Percentiles rank a stretch among this genome's conserved stretches.
These are phyloP conservation scores for Hypoxylon fragiforme DNA, from an alignment of 495 filamentous ascomycete species.

Conservation along the genomic window DNA sequence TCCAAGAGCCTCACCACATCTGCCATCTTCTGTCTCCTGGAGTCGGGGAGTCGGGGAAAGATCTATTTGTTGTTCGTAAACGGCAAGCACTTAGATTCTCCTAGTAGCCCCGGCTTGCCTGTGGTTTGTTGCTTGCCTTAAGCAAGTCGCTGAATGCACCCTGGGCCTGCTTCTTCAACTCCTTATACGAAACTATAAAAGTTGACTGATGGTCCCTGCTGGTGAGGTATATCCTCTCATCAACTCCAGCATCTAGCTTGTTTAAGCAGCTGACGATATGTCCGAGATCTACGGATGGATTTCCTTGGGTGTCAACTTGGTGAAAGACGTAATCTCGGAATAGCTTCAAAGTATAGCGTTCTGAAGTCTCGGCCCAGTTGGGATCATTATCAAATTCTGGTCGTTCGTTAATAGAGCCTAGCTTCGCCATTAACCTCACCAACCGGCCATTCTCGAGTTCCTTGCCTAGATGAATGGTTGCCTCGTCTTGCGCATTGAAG, in stretches of 20 bases:
- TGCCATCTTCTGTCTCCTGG: background rate
- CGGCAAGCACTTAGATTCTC: background rate
- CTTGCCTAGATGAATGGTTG: conserved; percentile 59
- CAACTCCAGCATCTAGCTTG: conserved; percentile 86
- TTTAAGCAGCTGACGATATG: conserved; percentile 84
- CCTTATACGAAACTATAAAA: conserved; percentile 83
- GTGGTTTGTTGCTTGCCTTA: conserved; percentile 51
- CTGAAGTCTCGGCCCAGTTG: conserved; percentile 85
- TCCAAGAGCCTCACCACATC: background rate
- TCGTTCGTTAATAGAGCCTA: conserved; percentile 83
- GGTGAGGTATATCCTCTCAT: conserved; percentile 83
- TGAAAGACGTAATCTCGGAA: conserved; percentile 98
- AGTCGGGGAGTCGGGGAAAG: background rate
- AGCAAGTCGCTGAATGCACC: conserved; percentile 78
- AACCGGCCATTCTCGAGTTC: conserved; percentile 93
- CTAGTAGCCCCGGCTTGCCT: conserved; percentile 26
- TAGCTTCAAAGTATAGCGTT: conserved; percentile 87
- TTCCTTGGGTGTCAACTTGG: conserved; percentile 81
- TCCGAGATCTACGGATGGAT: conserved; percentile 78
- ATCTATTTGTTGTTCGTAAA: conserved; percentile 3
- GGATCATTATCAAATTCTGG: conserved; percentile 76
- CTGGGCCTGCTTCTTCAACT: conserved; percentile 78
- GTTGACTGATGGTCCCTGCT: conserved; percentile 86
- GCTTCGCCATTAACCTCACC: conserved; percentile 78
- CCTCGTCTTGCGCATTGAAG: conserved; percentile 56